Percentiles rank a stretch among this genome's conserved stretches.
These are phyloP conservation scores for Sporothrix humicola DNA, from an alignment of 2,329 filamentous ascomycete species.

Conservation along the genomic window DNA sequence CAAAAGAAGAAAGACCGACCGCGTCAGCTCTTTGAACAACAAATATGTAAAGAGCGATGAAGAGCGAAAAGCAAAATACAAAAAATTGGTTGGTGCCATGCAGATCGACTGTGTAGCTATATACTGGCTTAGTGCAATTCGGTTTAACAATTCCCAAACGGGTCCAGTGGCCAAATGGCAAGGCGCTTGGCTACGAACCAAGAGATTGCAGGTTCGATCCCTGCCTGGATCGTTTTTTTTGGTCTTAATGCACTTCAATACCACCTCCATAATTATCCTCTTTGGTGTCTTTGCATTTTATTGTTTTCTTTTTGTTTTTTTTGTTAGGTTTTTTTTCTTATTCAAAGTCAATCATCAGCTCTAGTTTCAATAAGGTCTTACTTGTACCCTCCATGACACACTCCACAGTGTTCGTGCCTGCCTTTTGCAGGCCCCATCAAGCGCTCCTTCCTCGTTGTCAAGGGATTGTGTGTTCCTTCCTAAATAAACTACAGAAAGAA, in stretches of 20 bases:
- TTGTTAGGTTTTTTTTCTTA: background rate
- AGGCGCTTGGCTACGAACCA: conserved; percentile 49
- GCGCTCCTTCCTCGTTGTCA: background rate
- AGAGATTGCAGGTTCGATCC: conserved; percentile 49
- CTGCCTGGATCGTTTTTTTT: conserved; percentile 41
- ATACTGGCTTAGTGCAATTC: background rate
- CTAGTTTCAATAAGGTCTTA: too few relatives aligned
- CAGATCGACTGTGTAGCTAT: background rate
- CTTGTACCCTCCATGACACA: too few relatives aligned
- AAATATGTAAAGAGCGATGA: background rate
- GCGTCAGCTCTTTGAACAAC: background rate
- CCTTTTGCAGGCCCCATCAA: too few relatives aligned
- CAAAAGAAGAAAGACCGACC: too few relatives aligned
- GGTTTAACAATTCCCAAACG: background rate
- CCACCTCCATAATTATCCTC: too few relatives aligned
- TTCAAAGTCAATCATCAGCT: too few relatives aligned
- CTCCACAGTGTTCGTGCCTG: too few relatives aligned
- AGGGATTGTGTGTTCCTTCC: background rate
- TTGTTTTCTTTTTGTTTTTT: background rate
- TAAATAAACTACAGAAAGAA: background rate
- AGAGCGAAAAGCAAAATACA: background rate
- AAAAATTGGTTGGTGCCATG: background rate
- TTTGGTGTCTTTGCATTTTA: too few relatives aligned
- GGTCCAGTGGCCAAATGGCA: conserved; percentile 45
- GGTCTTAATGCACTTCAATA: too few relatives aligned